phyloP scores from a whole-genome alignment of 352 stramenopile genomes.

The Phytophthora fragariaefolia region DNA sequence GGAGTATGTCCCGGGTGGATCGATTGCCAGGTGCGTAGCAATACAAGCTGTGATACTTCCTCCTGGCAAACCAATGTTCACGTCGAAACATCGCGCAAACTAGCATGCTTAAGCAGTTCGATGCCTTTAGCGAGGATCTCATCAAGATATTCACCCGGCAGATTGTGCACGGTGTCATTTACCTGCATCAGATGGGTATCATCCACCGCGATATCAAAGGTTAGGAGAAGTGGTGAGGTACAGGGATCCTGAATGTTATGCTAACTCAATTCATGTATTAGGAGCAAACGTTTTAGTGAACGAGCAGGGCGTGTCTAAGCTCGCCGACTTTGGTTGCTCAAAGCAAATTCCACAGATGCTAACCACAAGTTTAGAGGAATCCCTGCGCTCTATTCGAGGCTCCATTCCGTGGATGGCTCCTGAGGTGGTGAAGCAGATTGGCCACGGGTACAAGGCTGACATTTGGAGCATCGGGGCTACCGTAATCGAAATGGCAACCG shows the following conservation, averaged over 20 bases:
- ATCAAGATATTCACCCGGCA: conserved; percentile 92
- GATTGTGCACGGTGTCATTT: conserved; percentile 91
- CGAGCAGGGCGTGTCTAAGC: conserved; percentile 85
- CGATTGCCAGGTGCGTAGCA: conserved; percentile 73
- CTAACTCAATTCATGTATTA: conserved; percentile 14
- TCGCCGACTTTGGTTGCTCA: conserved; percentile 92
- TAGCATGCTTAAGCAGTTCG: conserved; percentile 94
- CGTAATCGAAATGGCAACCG: conserved; percentile 85
- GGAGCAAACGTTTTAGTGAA: conserved; percentile 91
- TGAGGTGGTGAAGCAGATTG: conserved; percentile 78
- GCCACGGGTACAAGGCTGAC: conserved; percentile 78
- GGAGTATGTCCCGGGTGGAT: conserved; percentile 95
- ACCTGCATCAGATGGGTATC: conserved; percentile 92
- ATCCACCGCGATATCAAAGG: conserved; percentile 96
- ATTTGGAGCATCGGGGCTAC: conserved; percentile 86
- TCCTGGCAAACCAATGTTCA: too few species aligned
- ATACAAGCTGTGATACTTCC: not conserved
- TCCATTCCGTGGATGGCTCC: conserved; percentile 89
- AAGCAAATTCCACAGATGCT: conserved; percentile 86
- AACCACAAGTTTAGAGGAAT: conserved; percentile 85
- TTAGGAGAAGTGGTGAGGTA: conserved; percentile 3
- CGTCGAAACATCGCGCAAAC: not conserved
- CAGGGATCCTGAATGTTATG: not conserved
- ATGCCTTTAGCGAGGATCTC: conserved; percentile 91
- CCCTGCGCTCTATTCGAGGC: conserved; percentile 79